Evolutionary conservation across 2,329 filamentous ascomycete species (phyloP).

Genomic region (Beauveria brongniartii): DNA sequence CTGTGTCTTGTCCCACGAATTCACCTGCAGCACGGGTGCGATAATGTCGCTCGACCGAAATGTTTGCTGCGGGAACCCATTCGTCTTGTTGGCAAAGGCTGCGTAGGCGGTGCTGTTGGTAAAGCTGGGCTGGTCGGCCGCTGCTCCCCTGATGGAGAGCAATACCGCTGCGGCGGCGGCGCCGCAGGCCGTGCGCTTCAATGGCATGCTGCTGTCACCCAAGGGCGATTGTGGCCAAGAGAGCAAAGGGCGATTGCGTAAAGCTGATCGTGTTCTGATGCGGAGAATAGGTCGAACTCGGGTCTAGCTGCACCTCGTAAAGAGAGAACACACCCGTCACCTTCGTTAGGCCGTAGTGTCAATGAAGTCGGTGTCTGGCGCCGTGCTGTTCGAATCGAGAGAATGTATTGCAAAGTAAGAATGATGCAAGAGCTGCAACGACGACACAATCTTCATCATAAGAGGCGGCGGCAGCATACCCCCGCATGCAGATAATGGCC

Average conservation of each 20-base stretch:
- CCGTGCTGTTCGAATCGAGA: not conserved
- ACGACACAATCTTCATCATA: too few species aligned
- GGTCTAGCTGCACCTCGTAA: not conserved
- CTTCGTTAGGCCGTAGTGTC: not conserved
- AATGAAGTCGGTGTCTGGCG: not conserved
- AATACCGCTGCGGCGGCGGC: slow-evolving; percentile 5
- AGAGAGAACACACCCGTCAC: slow-evolving; percentile 8
- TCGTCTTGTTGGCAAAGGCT: slow-evolving; percentile 17
- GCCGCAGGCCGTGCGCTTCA: not conserved
- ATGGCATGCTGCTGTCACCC: not conserved
- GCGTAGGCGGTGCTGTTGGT: slow-evolving; percentile 22
- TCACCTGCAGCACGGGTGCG: slow-evolving; percentile 28
- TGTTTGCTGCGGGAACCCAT: slow-evolving; percentile 23
- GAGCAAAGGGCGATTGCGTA: not conserved
- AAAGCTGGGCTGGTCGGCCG: slow-evolving; percentile 20
- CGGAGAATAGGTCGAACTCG: not conserved
- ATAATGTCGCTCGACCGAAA: slow-evolving; percentile 25
- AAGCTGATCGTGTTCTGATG: not conserved
- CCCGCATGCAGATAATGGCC: not conserved
- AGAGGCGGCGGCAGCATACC: not conserved
- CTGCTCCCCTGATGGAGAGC: slow-evolving; percentile 4
- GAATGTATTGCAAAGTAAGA: not conserved
- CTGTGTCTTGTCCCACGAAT: slow-evolving; percentile 19
- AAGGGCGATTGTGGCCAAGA: too few species aligned
- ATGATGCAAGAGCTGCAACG: not conserved